Conservation (phyloP, 441 rosid species). For the Dalechampia spathulata region DNA sequence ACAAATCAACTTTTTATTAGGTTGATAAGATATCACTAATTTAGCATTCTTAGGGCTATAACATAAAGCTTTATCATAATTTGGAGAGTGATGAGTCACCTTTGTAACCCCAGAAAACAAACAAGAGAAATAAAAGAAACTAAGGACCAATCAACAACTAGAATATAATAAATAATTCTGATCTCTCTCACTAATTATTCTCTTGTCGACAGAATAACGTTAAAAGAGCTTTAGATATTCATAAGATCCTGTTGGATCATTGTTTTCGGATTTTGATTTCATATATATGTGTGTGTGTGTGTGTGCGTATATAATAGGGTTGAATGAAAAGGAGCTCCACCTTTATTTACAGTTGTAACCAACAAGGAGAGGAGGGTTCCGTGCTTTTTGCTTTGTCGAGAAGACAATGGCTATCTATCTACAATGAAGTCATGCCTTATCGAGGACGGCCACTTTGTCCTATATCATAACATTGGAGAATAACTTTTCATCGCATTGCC, state of each 20-base stretch:
- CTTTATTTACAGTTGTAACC: constrained; percentile 6
- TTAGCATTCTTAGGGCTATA: not conserved
- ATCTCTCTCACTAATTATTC: not conserved
- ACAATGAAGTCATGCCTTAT: not conserved
- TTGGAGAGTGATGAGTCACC: not conserved
- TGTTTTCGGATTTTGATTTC: too few relatives aligned
- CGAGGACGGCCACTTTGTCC: not conserved
- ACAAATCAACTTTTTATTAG: too few relatives aligned
- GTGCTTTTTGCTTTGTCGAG: not conserved
- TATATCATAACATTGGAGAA: not conserved
- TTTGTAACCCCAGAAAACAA: not conserved
- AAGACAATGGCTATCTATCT: constrained; percentile 7
- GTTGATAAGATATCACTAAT: too few relatives aligned
- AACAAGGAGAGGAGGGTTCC: not conserved
- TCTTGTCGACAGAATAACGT: not conserved
- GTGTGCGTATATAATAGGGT: too few relatives aligned
- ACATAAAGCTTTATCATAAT: not conserved
- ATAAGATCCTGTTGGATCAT: not conserved
- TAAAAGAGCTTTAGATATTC: not conserved
- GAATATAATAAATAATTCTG: not conserved
- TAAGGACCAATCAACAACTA: not conserved
- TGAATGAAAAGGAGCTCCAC: not conserved
- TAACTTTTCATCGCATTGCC: too few relatives aligned
- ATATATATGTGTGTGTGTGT: too few relatives aligned
- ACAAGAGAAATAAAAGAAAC: not conserved